A percentile compares a stretch with the other conserved stretches of the same genome.
Evolutionary conservation across 2,329 filamentous ascomycete species (phyloP).

Genomic region (Clarireedia homoeocarpa): DNA sequence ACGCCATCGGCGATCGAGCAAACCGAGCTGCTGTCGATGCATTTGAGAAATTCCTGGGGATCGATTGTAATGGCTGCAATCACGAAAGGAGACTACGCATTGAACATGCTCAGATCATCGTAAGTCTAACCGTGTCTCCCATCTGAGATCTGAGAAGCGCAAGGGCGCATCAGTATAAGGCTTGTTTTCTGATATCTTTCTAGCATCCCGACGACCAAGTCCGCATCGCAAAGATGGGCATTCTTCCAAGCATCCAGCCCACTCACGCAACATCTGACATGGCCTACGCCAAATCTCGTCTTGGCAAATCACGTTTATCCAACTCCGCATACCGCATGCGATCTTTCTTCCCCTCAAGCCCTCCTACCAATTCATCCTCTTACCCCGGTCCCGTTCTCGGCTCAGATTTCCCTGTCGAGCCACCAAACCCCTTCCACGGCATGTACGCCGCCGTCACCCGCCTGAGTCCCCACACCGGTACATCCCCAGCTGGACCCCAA

Average conservation of each 20-base stretch:
- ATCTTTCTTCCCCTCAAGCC: conserved; percentile 42
- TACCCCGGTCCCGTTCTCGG: conserved; percentile 46
- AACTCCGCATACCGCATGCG: conserved; percentile 59
- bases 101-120: conserved; percentile 63
- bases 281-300: conserved; percentile 53
- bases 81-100: conserved; percentile 53
- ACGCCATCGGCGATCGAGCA: conserved; percentile 64
- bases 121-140: conserved; percentile 5
- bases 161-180: too few species aligned
- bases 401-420: conserved; percentile 66
- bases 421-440: conserved; percentile 57
- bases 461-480: conserved; percentile 48
- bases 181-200: neutral
- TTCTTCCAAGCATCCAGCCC: conserved; percentile 60
- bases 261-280: conserved; percentile 67
- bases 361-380: neutral
- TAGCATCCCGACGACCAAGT: conserved; percentile 52
- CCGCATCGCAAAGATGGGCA: conserved; percentile 49
- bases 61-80: conserved; percentile 49
- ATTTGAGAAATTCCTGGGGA: conserved; percentile 47
- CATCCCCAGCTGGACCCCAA: conserved; percentile 37
- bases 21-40: conserved; percentile 58
- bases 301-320: conserved; percentile 47
- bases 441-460: conserved; percentile 61
- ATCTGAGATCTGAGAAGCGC: too few species aligned